Evolutionary conservation across 306 rosid species (phyloP).

Genomic region (barrel medic (Medicago truncatula)): DNA sequence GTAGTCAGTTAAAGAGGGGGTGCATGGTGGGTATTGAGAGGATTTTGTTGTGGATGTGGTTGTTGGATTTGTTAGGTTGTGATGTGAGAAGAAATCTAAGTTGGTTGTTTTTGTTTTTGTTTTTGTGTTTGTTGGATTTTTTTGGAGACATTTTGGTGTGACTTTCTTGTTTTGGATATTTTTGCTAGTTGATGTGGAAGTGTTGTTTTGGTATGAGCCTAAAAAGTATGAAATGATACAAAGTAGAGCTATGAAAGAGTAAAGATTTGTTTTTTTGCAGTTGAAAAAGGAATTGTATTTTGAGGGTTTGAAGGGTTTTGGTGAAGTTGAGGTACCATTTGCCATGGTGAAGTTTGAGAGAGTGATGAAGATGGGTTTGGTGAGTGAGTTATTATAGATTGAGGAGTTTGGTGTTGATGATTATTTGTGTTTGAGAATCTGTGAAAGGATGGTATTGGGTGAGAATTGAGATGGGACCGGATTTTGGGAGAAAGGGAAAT

Average conservation of each 20-base stretch:
- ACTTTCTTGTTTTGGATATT: background rate
- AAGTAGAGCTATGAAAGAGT: constrained; percentile 60
- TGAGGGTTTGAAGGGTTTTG: constrained; percentile 55
- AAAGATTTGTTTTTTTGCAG: constrained; percentile 55
- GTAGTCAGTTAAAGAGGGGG: constrained; percentile 62
- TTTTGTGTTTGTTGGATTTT: background rate
- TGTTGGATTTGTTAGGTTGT: constrained; percentile 38
- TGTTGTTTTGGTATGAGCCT: constrained; percentile 53
- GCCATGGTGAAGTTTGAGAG: constrained; percentile 39
- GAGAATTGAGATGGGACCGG: background rate
- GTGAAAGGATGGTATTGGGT: background rate
- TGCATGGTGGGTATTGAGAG: constrained; percentile 53
- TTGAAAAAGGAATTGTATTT: constrained; percentile 33
- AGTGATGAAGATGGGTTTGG: background rate
- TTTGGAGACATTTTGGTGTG: constrained; percentile 30
- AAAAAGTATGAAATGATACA: constrained; percentile 60
- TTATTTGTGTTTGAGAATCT: background rate
- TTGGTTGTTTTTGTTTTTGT: background rate
- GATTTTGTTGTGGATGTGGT: background rate
- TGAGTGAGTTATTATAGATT: too few species aligned
- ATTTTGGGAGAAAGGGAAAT: background rate
- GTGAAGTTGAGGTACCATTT: constrained; percentile 21
- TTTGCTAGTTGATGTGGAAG: background rate
- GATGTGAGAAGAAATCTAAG: constrained; percentile 63
- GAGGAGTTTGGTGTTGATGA: background rate